Evolutionary conservation across 352 stramenopile species (phyloP).

Genomic region (Achlya hypogyna): DNA sequence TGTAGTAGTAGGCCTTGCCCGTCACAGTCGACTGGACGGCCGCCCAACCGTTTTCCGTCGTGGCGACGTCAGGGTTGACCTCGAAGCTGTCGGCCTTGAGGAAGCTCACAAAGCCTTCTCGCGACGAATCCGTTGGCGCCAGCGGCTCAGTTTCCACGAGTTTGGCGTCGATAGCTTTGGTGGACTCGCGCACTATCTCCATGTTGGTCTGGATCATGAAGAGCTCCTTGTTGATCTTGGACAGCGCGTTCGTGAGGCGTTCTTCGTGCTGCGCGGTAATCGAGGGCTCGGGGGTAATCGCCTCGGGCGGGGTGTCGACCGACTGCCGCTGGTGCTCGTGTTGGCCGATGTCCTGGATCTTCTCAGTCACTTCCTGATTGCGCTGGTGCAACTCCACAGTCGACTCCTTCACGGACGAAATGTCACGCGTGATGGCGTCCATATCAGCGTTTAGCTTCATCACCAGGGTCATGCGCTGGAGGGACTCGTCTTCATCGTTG

Average conservation of each 20-base stretch:
- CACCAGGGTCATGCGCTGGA: background rate
- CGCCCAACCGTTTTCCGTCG: slow-evolving; percentile 41
- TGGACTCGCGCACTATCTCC: slow-evolving; percentile 1
- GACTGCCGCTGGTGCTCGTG: background rate
- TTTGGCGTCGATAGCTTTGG: slow-evolving; percentile 4
- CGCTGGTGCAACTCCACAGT: background rate
- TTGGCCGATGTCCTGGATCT: slow-evolving; percentile 1
- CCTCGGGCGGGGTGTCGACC: background rate
- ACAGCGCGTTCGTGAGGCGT: background rate
- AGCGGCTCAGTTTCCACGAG: background rate
- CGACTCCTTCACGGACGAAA: background rate
- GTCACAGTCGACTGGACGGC: slow-evolving; percentile 60
- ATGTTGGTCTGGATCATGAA: slow-evolving; percentile 6
- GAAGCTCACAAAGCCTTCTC: slow-evolving; percentile 53
- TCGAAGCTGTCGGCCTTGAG: slow-evolving; percentile 55
- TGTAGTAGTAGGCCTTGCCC: slow-evolving; percentile 79
- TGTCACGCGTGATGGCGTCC: slow-evolving; percentile 3
- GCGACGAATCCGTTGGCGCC: background rate
- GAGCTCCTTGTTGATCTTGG: slow-evolving; percentile 12
- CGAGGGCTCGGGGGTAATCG: background rate
- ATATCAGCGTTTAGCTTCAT: background rate
- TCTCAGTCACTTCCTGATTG: slow-evolving; percentile 9
- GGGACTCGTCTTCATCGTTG: background rate
- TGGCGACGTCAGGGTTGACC: slow-evolving; percentile 37
- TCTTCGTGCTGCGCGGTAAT: background rate